Evolutionary conservation across 2,329 filamentous ascomycete genomes (phyloP).

Genomic region (Nakataea oryzae): DNA sequence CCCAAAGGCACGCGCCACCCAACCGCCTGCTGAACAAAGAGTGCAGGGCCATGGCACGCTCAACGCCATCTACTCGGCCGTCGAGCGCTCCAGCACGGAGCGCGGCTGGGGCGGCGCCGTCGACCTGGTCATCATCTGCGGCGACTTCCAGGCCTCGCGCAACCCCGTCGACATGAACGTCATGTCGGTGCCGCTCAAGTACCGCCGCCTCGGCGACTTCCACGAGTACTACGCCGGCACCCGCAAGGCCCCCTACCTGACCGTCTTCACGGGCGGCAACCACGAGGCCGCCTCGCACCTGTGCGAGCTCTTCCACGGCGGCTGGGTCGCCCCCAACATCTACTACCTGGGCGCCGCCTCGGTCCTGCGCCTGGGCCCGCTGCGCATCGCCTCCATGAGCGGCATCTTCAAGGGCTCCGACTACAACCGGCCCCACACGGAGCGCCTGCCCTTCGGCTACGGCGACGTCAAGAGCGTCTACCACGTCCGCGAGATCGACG

Average conservation of each 20-base stretch:
- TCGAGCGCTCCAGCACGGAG: conserved; percentile 55
- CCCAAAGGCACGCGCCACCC: neutral
- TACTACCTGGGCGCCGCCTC: conserved; percentile 95
- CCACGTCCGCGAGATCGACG: conserved; percentile 80
- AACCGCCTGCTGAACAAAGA: neutral
- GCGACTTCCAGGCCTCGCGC: conserved; percentile 88
- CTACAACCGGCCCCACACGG: conserved; percentile 73
- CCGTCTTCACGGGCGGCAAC: conserved; percentile 87
- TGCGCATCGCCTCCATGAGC: conserved; percentile 82
- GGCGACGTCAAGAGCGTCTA: conserved; percentile 77
- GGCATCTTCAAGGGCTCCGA: conserved; percentile 93
- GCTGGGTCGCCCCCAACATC: conserved; percentile 94
- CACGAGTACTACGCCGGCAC: conserved; percentile 83
- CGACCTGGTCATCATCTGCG: conserved; percentile 87
- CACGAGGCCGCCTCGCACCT: conserved; percentile 88
- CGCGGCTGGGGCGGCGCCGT: conserved; percentile 66
- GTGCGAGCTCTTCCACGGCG: conserved; percentile 90
- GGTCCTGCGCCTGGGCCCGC: conserved; percentile 69
- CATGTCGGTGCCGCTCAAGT: conserved; percentile 85
- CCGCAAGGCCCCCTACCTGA: conserved; percentile 72
- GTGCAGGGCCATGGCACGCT: conserved; percentile 82
- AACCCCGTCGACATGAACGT: conserved; percentile 80
- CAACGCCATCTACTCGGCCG: conserved; percentile 79
- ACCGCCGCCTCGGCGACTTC: conserved; percentile 81
- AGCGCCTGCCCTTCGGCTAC: conserved; percentile 73